Conservation (phyloP, 495 filamentous ascomycete species). For the Trichoderma reesei region DNA sequence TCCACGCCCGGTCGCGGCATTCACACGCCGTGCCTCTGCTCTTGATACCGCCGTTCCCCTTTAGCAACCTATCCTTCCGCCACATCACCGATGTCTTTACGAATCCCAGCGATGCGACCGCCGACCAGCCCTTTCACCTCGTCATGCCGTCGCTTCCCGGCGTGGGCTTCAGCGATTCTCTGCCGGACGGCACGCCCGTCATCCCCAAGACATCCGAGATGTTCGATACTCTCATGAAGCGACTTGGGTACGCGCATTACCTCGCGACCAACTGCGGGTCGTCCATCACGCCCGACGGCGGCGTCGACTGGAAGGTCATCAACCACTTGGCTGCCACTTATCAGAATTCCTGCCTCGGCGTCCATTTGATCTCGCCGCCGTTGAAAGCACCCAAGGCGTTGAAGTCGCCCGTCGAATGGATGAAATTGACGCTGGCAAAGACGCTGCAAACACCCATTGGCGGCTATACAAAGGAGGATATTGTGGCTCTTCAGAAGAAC, state of each 20-base stretch:
- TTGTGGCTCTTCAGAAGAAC: constrained; percentile 16
- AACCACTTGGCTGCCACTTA: constrained; percentile 45
- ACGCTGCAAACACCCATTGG: constrained; percentile 29
- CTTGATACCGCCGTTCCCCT: constrained; percentile 59
- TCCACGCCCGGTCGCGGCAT: constrained; percentile 44
- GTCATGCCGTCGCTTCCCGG: constrained; percentile 65
- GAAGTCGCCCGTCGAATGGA: constrained; percentile 28
- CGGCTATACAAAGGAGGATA: constrained; percentile 34
- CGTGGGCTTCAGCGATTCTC: constrained; percentile 55
- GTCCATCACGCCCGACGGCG: constrained; percentile 25
- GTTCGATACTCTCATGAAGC: constrained; percentile 55
- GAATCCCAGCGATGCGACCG: constrained; percentile 26
- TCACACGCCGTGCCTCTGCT: constrained; percentile 48
- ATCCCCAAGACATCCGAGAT: constrained; percentile 47
- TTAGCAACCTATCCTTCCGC: constrained; percentile 57
- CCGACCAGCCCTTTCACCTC: constrained; percentile 53
- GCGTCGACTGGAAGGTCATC: constrained; percentile 46
- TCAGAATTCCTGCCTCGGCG: constrained; percentile 45
- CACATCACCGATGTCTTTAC: constrained; percentile 53
- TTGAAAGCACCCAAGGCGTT: constrained; percentile 24
- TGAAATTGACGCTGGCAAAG: constrained; percentile 33
- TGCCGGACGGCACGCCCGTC: constrained; percentile 47
- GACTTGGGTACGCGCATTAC: constrained; percentile 57
- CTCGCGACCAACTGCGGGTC: constrained; percentile 35
- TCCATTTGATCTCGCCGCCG: constrained; percentile 49